Evolutionary conservation across 208 protist species (phyloP).

Genomic region (Crithidia brevicula): DNA sequence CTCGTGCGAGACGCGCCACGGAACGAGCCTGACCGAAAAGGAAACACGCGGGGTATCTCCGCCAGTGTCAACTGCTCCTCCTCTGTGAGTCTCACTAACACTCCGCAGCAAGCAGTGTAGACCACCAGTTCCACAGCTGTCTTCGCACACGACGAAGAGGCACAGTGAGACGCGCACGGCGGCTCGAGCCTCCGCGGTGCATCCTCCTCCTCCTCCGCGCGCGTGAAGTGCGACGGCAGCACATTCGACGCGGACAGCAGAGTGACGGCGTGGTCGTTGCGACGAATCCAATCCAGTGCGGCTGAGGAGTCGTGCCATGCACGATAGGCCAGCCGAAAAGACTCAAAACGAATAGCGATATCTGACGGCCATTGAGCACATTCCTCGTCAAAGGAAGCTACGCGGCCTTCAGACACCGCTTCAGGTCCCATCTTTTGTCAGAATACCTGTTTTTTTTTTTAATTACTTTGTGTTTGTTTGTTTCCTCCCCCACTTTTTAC

Average conservation of each 20-base stretch:
- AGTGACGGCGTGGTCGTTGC: conserved; percentile 35
- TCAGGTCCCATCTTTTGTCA: background rate
- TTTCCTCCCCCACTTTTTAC: too few species aligned
- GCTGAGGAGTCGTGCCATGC: conserved; percentile 22
- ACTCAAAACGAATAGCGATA: conserved; percentile 14
- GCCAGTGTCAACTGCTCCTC: conserved; percentile 32
- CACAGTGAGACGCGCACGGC: background rate
- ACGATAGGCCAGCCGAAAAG: conserved; percentile 14
- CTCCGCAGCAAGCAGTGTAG: conserved; percentile 33
- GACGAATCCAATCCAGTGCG: conserved; percentile 37
- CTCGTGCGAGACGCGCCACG: too few species aligned
- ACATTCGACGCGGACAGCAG: conserved; percentile 52
- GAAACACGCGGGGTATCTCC: conserved; percentile 15
- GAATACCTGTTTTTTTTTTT: conserved; percentile 6
- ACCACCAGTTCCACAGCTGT: conserved; percentile 20
- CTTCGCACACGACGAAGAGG: background rate
- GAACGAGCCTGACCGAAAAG: conserved; percentile 1
- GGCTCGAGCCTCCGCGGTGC: background rate
- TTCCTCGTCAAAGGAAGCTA: background rate
- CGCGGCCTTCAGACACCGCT: background rate
- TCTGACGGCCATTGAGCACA: background rate
- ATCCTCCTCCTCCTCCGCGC: background rate
- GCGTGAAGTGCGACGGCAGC: conserved; percentile 19
- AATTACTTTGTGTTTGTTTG: too few species aligned
- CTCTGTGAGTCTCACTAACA: conserved; percentile 2